These are phyloP conservation scores for Xylariales sp. DNA, from an alignment of 2,329 filamentous ascomycete genomes.

Conservation along the genomic window DNA sequence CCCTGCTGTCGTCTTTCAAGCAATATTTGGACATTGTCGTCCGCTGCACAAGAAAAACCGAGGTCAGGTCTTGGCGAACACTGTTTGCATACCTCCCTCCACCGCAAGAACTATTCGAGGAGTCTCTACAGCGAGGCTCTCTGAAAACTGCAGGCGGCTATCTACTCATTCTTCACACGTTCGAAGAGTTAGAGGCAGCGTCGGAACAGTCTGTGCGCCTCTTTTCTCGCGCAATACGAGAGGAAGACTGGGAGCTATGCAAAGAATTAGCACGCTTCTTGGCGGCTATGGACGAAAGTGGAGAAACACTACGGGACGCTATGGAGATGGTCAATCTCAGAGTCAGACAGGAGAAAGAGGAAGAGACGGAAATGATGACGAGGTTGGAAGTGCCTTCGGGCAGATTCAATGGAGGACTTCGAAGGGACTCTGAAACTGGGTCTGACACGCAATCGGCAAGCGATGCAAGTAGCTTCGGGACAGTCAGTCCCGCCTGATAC, in stretches of 20 bases:
- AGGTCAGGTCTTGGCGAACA: constrained; percentile 90
- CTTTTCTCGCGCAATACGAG: constrained; percentile 73
- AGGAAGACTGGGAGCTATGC: constrained; percentile 92
- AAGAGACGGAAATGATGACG: constrained; percentile 21
- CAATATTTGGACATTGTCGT: constrained; percentile 93
- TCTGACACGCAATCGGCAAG: constrained; percentile 25
- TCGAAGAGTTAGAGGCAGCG: constrained; percentile 64
- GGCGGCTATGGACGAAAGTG: constrained; percentile 84
- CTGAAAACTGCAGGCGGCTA: constrained; percentile 96
- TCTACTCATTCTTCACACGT: constrained; percentile 86
- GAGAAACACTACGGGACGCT: constrained; percentile 71
- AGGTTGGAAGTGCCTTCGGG: constrained; percentile 26
- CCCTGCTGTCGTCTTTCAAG: constrained; percentile 66
- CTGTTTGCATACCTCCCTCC: constrained; percentile 89
- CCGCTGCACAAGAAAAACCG: constrained; percentile 95
- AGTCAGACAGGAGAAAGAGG: constrained; percentile 27
- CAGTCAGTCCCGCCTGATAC: constrained; percentile 24
- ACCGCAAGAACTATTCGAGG: constrained; percentile 87
- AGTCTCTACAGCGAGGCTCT: constrained; percentile 77
- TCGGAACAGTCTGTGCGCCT: constrained; percentile 77
- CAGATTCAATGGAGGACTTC: constrained; percentile 18
- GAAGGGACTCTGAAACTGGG: constrained; percentile 23
- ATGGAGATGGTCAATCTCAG: constrained; percentile 56
- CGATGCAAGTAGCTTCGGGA: constrained; percentile 24
- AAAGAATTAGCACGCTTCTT: constrained; percentile 94